These are phyloP conservation scores for Boehmeria nivea DNA, from an alignment of 306 rosid species.

Conservation along the genomic window DNA sequence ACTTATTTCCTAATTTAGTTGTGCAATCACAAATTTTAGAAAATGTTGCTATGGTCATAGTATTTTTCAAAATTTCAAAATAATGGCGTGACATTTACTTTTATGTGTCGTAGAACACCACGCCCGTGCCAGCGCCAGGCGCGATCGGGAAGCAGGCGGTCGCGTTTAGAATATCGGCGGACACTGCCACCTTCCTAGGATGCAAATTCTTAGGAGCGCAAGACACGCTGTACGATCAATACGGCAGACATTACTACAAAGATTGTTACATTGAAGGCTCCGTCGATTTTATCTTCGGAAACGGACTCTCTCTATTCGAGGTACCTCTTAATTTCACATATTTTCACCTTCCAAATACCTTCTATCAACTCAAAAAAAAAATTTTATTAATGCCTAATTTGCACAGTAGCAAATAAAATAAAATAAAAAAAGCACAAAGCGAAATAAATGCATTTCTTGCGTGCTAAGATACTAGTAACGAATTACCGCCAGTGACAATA, in stretches of 20 bases:
- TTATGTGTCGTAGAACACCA: slow-evolving; percentile 77
- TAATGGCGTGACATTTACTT: too few relatives aligned
- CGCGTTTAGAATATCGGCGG: slow-evolving; percentile 90
- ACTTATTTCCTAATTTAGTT: not conserved
- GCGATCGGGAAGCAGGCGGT: slow-evolving; percentile 88
- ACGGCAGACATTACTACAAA: slow-evolving; percentile 88
- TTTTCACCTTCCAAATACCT: not conserved
- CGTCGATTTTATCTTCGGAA: slow-evolving; percentile 97
- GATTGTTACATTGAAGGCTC: slow-evolving; percentile 98
- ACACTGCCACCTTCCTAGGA: slow-evolving; percentile 66
- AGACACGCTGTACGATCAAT: slow-evolving; percentile 85
- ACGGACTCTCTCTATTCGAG: slow-evolving; percentile 77
- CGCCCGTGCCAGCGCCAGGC: slow-evolving; percentile 81
- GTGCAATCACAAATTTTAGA: too few relatives aligned
- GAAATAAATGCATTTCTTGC: too few relatives aligned
- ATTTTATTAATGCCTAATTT: too few relatives aligned
- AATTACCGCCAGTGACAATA: too few relatives aligned
- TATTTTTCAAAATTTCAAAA: too few relatives aligned
- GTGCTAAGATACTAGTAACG: too few relatives aligned
- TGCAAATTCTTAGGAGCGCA: slow-evolving; percentile 92
- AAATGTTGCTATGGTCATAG: too few relatives aligned
- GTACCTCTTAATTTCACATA: slow-evolving; percentile 23
- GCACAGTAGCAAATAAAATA: too few relatives aligned
- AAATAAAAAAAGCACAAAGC: too few relatives aligned
- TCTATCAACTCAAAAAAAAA: too few relatives aligned